Base-by-base conservation (phyloP, 2,329 filamentous ascomycete species). In the Rutstroemia sydowiana region DNA sequence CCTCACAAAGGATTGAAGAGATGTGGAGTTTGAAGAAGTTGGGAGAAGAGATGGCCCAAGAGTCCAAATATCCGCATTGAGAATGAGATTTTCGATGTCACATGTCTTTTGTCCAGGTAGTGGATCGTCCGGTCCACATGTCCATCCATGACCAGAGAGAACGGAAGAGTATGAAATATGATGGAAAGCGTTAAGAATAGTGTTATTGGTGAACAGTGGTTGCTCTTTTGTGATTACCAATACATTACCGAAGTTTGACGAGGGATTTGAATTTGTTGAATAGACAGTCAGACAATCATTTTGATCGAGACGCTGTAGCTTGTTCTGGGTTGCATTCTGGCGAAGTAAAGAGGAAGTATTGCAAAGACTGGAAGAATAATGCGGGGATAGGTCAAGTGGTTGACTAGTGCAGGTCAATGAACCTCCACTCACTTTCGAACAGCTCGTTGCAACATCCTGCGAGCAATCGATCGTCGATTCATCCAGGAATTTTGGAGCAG, bases 61-160 rank as follows among this genome's bases (percentile, higher is more conserved):
- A 20, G 47, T 59, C 60, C 59, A 62, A 20, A 28, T 47, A 5
- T 51, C 32, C 18, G 57, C 48, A 44, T 56, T 53, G 3, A 50
- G 45, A 8, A 55, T 56, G 13, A 62, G 14, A 13, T 55, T 36
- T 30, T 45, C 28, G n/a, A 54, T 57, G 23, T 55, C 52, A 18
- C 60, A 62, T 23, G 55, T 51, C 26, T 55, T 54, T 4, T 56
- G 51, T n/a, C 59, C 55, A 2, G 47, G 48, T 13, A 55, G 30
- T 6, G 59, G 48, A 11, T 59, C 48, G 4, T 56, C 34, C 0
- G 57, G 49, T 21, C 51, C 53, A 37, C 60, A 62, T 9, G 60
- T 55, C 60, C 60, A 62, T 21, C 55, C 56, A 32, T 57, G 54
- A 1, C 47, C 57, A n/a, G 55, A 60, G 40, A 51, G 59, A 11